These are phyloP conservation scores for Rhodomyrtus tomentosa DNA, from an alignment of 345 rosid species.

Conservation along the genomic window DNA sequence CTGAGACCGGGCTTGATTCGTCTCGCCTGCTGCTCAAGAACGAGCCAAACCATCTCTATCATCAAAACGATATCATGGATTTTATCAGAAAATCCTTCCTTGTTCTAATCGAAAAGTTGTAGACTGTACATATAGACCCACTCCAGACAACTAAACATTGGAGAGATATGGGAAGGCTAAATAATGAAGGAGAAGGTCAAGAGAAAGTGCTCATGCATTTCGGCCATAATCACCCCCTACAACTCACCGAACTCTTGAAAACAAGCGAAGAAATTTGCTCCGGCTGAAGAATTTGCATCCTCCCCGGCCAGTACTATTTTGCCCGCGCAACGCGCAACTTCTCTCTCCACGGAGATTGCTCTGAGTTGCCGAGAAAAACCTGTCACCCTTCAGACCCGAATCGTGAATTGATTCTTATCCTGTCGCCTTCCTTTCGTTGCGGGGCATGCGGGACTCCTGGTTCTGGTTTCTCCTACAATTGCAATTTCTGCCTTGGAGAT, in stretches of 20 bases:
- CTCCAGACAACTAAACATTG: neutral
- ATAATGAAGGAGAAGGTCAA: neutral
- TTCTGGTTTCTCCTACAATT: neutral
- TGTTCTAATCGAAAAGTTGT: neutral
- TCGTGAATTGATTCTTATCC: neutral
- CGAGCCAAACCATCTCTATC: neutral
- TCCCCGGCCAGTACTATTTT: neutral
- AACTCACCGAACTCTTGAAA: neutral
- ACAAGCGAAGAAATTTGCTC: neutral
- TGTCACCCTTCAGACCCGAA: neutral
- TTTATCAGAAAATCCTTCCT: neutral
- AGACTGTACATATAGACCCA: neutral
- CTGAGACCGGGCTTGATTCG: neutral
- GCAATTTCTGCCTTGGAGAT: neutral
- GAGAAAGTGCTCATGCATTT: neutral
- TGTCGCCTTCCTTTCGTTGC: neutral
- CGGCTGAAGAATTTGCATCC: neutral
- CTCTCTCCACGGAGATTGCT: neutral
- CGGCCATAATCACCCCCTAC: constrained; percentile 1
- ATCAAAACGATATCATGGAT: neutral
- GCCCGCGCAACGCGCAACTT: neutral
- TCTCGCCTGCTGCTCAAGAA: neutral
- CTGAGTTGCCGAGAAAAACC: neutral
- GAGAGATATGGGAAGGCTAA: neutral
- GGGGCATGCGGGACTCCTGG: neutral